Evolutionary conservation across 2,329 filamentous ascomycete species (phyloP), one percentile per base, ranked within the genome.

Genomic region (Exophiala spinifera): DNA sequence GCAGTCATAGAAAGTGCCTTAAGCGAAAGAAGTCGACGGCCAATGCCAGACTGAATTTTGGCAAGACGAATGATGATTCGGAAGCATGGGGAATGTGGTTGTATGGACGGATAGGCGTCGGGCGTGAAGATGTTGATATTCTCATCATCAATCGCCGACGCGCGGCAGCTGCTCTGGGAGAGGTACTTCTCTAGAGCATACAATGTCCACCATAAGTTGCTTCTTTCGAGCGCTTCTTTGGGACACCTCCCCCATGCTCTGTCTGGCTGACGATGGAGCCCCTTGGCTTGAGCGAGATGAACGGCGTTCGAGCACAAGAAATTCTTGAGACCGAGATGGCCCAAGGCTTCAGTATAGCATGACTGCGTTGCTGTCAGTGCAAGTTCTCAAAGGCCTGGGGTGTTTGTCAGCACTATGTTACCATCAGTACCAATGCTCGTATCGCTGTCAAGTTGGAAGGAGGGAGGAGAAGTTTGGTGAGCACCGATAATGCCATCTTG

Each of bases 381-480:
- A 20, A 17, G 20, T 11, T 31, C 5, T n/a, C 25, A 19, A 42
- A n/a, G n/a, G n/a, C n/a, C n/a, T n/a, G n/a, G n/a, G n/a, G n/a
- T n/a, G 20, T 10, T 19, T 10, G n/a, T 19, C 5, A 42, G 21
- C n/a, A 14, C 19, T 14, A 19, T n/a, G 20, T 5, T 37, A 56
- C 53, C 53, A 56, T 56, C 44, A 52, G 15, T 19, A 45, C 21
- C 13, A 56, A 31, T 15, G 47, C 53, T 40, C 37, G 48, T 7
- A 56, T 33, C 6, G 48, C 49, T 17, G 45, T 48, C 17, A 56
- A 39, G 34, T 25, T 39, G 15, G 53, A 23, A 11, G 49, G 48
- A n/a, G 53, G 44, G 7, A 52, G 17, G 15, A 56, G 33, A 31
- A 56, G 43, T 36, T 28, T 23, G 14, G 33, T 39, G 19, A 52